Evolutionary conservation across 352 stramenopile genomes (phyloP), one percentile per base, ranked within the genome.

Genomic region (Poterioochromonas sp.): DNA sequence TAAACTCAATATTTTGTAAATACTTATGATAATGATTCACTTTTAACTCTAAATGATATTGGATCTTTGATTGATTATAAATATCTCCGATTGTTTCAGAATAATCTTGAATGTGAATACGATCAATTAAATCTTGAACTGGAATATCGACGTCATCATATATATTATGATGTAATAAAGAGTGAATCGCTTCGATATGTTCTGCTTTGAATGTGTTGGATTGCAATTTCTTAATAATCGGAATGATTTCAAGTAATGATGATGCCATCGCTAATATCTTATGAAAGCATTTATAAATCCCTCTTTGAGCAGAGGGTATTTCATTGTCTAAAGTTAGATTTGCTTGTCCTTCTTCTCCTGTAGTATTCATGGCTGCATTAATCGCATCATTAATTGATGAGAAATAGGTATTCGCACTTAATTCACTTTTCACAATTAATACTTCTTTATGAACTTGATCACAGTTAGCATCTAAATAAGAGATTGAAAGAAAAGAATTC

Each of bases 201-300:
- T 5, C 26, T 32, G 8, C 54, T 39, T 65, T 65, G 5, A 65
- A 65, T 15, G 54, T 65, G 8, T 5, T 5, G 11, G 54, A 65
- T 65, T 65, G 54, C n/a, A 65, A 22, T 32, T 65, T 39, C 54
- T 65, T 65, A 39, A 65, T 65, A 32, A 65, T 39, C n/a, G 54
- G 54, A 15, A 22, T 22, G 54, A 65, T 65, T 32, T 11, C 26
- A 35, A 35, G 26, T 22, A 65, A 39, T 5, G n/a, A n/a, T n/a
- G n/a, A n/a, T n/a, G n/a, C n/a, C n/a, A n/a, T n/a, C n/a, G n/a
- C n/a, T n/a, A n/a, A n/a, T n/a, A n/a, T n/a, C n/a, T n/a, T n/a
- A n/a, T n/a, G n/a, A n/a, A n/a, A n/a, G n/a, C n/a, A n/a, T n/a
- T n/a, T n/a, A n/a, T n/a, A n/a, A n/a, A n/a, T n/a, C n/a, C n/a